Percentiles rank a stretch among this genome's conserved stretches.
These are phyloP conservation scores for Aspergillus intermedius DNA, from an alignment of 2,329 filamentous ascomycete genomes.

Conservation along the genomic window DNA sequence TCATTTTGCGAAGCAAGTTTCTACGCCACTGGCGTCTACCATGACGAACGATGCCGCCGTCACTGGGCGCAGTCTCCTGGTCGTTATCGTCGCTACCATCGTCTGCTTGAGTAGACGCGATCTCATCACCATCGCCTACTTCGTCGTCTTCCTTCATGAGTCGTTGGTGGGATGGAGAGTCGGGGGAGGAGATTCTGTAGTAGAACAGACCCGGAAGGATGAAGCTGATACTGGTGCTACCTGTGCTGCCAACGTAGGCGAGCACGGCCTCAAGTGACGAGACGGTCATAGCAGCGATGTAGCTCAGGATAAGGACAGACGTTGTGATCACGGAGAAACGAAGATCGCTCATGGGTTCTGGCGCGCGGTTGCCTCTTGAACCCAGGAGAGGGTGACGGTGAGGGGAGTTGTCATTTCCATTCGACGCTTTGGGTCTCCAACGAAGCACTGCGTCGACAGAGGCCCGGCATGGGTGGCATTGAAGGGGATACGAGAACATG, in stretches of 20 bases:
- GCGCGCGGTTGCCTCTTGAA: slow-evolving; percentile 36
- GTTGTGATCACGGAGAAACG: slow-evolving; percentile 89
- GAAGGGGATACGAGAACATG: slow-evolving; percentile 91
- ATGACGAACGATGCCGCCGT: slow-evolving; percentile 55
- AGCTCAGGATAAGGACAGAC: slow-evolving; percentile 73
- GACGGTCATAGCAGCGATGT: slow-evolving; percentile 84
- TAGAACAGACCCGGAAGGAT: slow-evolving; percentile 95
- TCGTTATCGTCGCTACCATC: slow-evolving; percentile 27
- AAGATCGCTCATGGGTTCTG: slow-evolving; percentile 69
- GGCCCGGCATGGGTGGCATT: slow-evolving; percentile 94
- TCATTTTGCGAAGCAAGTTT: slow-evolving; percentile 61
- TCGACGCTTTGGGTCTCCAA: slow-evolving; percentile 62
- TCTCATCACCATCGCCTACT: slow-evolving; percentile 49
- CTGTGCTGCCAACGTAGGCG: slow-evolving; percentile 91
- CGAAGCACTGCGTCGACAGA: slow-evolving; percentile 88
- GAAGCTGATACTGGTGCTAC: slow-evolving; percentile 92
- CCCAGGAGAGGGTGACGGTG: slow-evolving; percentile 39
- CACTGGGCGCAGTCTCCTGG: slow-evolving; percentile 36
- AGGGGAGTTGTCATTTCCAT: slow-evolving; percentile 37
- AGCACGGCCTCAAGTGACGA: slow-evolving; percentile 83
- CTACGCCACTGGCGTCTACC: slow-evolving; percentile 59
- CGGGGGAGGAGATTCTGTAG: slow-evolving; percentile 92
- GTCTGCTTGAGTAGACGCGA: slow-evolving; percentile 23
- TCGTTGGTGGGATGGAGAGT: slow-evolving; percentile 77
- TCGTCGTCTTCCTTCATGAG: slow-evolving; percentile 87